Conservation (phyloP, 2,329 filamentous ascomycete genomes). For the Hypoxylon sp. region DNA sequence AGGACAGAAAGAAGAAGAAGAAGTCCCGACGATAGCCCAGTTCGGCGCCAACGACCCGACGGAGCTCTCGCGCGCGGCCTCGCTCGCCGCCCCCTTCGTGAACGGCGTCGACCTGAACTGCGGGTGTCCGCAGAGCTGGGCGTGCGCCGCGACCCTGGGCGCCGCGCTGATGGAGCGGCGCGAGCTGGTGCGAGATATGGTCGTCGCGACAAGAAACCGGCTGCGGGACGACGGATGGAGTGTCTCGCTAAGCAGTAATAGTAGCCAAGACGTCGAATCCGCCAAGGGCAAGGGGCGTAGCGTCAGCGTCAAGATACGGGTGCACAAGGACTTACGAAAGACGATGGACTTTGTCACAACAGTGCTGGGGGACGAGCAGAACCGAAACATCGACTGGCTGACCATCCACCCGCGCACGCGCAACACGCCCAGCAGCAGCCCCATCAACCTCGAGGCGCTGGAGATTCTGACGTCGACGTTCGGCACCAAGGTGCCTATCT, state of each 20-base stretch:
- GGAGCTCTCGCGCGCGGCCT: constrained; percentile 70
- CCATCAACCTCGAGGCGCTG: constrained; percentile 70
- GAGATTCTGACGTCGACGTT: constrained; percentile 62
- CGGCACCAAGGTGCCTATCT: constrained; percentile 64
- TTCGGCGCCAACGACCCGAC: constrained; percentile 70
- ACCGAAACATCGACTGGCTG: constrained; percentile 69
- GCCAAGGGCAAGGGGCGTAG: constrained; percentile 58
- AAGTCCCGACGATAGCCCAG: constrained; percentile 71
- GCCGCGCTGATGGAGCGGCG: constrained; percentile 74
- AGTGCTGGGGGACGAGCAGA: constrained; percentile 62
- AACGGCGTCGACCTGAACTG: constrained; percentile 76
- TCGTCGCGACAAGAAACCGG: constrained; percentile 62
- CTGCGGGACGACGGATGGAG: constrained; percentile 63
- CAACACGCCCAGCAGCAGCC: constrained; percentile 66
- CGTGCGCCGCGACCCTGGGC: constrained; percentile 72
- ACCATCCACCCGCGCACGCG: constrained; percentile 75
- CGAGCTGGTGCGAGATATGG: constrained; percentile 72
- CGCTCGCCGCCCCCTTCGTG: constrained; percentile 68
- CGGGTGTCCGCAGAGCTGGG: constrained; percentile 78
- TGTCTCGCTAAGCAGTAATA: constrained; percentile 41
- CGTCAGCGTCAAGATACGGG: constrained; percentile 75
- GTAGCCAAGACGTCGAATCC: constrained; percentile 1
- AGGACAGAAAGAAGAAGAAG: constrained; percentile 52
- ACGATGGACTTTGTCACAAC: constrained; percentile 70
- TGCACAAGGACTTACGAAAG: constrained; percentile 69